Evolutionary conservation across 306 rosid species (phyloP).

Genomic region (Dryas octopetala): DNA sequence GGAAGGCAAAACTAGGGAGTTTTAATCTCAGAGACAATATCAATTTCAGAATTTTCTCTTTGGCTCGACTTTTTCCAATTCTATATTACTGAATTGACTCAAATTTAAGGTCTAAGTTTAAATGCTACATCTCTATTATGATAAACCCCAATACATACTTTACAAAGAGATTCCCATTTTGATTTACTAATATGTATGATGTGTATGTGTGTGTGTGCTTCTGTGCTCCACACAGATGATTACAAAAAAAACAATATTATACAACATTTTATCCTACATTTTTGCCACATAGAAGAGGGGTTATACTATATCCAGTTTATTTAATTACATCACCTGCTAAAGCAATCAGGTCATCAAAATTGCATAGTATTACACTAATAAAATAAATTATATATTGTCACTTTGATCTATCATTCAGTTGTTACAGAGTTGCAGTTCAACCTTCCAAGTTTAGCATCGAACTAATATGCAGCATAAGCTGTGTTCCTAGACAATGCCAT

Average conservation of each 20-base stretch:
- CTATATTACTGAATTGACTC: background rate
- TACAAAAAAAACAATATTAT: background rate
- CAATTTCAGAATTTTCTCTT: background rate
- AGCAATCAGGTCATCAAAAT: background rate
- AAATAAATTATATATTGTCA: background rate
- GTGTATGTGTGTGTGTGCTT: background rate
- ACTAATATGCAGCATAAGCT: background rate
- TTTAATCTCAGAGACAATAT: background rate
- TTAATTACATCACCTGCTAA: background rate
- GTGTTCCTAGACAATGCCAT: background rate
- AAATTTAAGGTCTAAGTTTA: too few relatives aligned
- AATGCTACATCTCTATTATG: background rate
- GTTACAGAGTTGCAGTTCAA: background rate
- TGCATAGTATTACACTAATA: background rate
- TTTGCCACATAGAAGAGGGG: background rate
- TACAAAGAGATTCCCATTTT: too few relatives aligned
- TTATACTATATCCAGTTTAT: background rate
- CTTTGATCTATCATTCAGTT: background rate
- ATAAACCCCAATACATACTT: background rate
- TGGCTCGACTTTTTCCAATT: too few relatives aligned
- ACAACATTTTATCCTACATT: background rate
- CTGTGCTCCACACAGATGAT: background rate
- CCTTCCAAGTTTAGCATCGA: background rate
- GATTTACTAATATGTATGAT: background rate
- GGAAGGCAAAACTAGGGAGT: background rate